Percentiles rank a stretch among this genome's conserved stretches.
phyloP scores from a whole-genome alignment of 2,329 filamentous ascomycete genomes.

The Botrytis fragariae region DNA sequence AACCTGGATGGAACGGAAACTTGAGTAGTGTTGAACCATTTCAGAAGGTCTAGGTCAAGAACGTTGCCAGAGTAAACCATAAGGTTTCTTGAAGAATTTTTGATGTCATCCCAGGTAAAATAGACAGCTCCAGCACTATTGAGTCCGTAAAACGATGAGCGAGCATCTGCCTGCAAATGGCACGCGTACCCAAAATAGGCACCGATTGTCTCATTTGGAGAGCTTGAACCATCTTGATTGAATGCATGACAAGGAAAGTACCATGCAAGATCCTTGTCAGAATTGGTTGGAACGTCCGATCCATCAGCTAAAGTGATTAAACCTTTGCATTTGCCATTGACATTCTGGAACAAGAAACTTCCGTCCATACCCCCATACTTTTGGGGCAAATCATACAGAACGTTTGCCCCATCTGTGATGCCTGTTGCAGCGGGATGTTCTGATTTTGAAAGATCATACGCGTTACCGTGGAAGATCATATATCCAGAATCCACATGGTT shows the following conservation, averaged over 20 bases:
- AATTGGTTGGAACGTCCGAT: slow-evolving; percentile 78
- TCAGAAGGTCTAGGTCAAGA: slow-evolving; percentile 80
- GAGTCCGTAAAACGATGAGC: slow-evolving; percentile 75
- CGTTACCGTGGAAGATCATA: slow-evolving; percentile 94
- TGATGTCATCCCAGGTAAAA: slow-evolving; percentile 93
- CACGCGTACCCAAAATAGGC: slow-evolving; percentile 86
- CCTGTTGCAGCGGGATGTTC: slow-evolving; percentile 77
- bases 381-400: slow-evolving; percentile 80
- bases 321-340: slow-evolving; percentile 94
- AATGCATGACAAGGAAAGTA: slow-evolving; percentile 93
- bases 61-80: slow-evolving; percentile 94
- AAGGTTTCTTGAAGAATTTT: slow-evolving; percentile 83
- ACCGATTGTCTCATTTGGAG: slow-evolving; percentile 69
- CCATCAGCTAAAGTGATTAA: slow-evolving; percentile 69
- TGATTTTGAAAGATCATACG: slow-evolving; percentile 78
- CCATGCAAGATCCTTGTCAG: slow-evolving; percentile 77
- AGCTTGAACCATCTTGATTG: slow-evolving; percentile 86
- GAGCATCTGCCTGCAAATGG: slow-evolving; percentile 70
- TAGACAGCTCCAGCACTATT: slow-evolving; percentile 79
- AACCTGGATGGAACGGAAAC: slow-evolving; percentile 76
- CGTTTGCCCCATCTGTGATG: slow-evolving; percentile 70
- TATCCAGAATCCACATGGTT: slow-evolving; percentile 80
- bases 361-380: slow-evolving; percentile 87
- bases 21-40: slow-evolving; percentile 84
- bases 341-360: slow-evolving; percentile 97